Percentiles rank a stretch among this genome's conserved stretches.
phyloP scores from a whole-genome alignment of 1,284 basidiomycete species.

The Phylloboletellus chloephorus region DNA sequence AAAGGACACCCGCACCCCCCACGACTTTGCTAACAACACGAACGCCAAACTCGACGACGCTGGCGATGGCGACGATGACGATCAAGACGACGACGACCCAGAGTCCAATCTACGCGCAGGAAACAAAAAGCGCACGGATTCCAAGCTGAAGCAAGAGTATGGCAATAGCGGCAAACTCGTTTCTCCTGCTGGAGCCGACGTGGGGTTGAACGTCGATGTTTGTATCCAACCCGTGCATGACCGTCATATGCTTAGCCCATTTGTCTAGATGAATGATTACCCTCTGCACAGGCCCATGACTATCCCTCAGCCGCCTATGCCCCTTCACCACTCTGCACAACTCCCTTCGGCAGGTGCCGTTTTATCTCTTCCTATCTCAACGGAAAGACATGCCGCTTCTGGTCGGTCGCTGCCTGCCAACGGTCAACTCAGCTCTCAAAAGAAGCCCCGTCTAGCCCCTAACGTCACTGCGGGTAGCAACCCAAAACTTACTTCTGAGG shows the following conservation, averaged over 20 bases:
- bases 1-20: constrained; percentile 44
- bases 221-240: constrained; percentile 7
- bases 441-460: constrained; percentile 29
- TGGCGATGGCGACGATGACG: constrained; percentile 41
- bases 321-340: constrained; percentile 29
- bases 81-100: constrained; percentile 31
- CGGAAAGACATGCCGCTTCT: constrained; percentile 30
- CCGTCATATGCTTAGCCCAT: constrained; percentile 5
- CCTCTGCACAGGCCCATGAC: constrained; percentile 29
- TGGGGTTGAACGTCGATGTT: constrained; percentile 26
- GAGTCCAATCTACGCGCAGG: constrained; percentile 21
- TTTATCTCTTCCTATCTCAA: constrained; percentile 31
- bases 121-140: constrained; percentile 23
- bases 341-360: constrained; percentile 15
- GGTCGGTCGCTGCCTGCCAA: constrained; percentile 29
- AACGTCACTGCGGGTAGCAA: constrained; percentile 19
- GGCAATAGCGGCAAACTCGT: constrained; percentile 16
- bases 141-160: constrained; percentile 31
- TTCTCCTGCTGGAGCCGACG: constrained; percentile 17
- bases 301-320: constrained; percentile 33
- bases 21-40: constrained; percentile 39
- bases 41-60: constrained; percentile 36
- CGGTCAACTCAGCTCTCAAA: constrained; percentile 25
- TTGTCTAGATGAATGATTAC: constrained; percentile 26
- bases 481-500: constrained; percentile 26